Conservation (phyloP, 441 rosid species). For the Gossypium schwendimanii region DNA sequence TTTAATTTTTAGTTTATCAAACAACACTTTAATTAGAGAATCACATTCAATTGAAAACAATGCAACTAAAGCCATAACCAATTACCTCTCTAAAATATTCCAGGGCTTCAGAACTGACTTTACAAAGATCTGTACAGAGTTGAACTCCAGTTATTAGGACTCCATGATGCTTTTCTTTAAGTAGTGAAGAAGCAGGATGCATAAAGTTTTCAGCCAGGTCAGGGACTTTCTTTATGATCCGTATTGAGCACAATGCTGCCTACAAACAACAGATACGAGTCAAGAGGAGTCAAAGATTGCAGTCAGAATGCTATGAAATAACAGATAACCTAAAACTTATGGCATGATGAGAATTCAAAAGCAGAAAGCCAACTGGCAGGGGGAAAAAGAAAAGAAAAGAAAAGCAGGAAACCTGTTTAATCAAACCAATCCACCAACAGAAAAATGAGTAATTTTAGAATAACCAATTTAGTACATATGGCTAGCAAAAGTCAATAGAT, state of each 20-base stretch:
- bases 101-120: constrained; percentile 77
- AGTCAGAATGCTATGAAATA: neutral
- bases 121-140: constrained; percentile 87
- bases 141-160: constrained; percentile 91
- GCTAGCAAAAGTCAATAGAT: neutral
- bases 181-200: constrained; percentile 77
- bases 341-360: neutral
- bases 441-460: neutral
- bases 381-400: neutral
- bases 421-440: neutral
- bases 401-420: neutral
- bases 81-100: constrained; percentile 83
- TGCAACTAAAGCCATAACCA: constrained; percentile 10
- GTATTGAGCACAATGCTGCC: constrained; percentile 94
- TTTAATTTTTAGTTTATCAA: too few species aligned
- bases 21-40: neutral
- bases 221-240: constrained; percentile 93
- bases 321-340: neutral
- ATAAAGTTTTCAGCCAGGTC: constrained; percentile 96
- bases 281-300: neutral
- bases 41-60: neutral
- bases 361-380: neutral
- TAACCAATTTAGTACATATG: neutral
- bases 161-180: constrained; percentile 98
- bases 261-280: constrained; percentile 28